phyloP scores from a whole-genome alignment of 768 basidiomycete species.

The Neoboletus brunneissimus region DNA sequence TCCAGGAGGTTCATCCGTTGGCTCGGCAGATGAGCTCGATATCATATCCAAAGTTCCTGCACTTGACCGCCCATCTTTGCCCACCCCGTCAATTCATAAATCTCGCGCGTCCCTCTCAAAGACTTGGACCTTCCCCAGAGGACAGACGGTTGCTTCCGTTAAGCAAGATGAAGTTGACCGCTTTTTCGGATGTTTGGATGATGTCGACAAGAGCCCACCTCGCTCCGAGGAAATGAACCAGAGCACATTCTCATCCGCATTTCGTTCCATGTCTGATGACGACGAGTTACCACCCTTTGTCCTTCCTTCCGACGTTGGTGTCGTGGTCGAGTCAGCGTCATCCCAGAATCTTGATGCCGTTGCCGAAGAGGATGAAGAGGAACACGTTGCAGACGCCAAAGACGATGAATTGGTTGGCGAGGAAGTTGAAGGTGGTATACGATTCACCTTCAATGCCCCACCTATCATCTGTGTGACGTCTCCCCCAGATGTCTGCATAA shows the following conservation, averaged over 20 bases:
- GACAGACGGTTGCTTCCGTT: slow-evolving; percentile 18
- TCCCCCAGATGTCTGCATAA: slow-evolving; percentile 21
- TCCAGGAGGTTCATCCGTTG: slow-evolving; percentile 50
- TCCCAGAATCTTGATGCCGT: slow-evolving; percentile 38
- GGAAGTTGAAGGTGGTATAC: slow-evolving; percentile 62
- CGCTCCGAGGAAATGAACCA: slow-evolving; percentile 52
- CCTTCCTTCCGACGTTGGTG: slow-evolving; percentile 45
- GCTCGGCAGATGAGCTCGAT: slow-evolving; percentile 49
- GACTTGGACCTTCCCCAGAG: slow-evolving; percentile 65
- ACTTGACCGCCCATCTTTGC: slow-evolving; percentile 3
- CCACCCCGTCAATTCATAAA: slow-evolving; percentile 27
- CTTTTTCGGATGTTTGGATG: slow-evolving; percentile 72
- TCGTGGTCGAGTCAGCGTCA: slow-evolving; percentile 33
- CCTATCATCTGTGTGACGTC: slow-evolving; percentile 29
- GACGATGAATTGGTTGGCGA: slow-evolving; percentile 57
- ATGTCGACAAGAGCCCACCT: slow-evolving; percentile 51
- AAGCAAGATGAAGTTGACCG: slow-evolving; percentile 53
- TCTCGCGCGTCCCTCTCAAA: slow-evolving; percentile 52
- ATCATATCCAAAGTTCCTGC: slow-evolving; percentile 3
- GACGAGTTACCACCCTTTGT: slow-evolving; percentile 48
- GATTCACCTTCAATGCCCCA: slow-evolving; percentile 71
- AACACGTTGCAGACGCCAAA: slow-evolving; percentile 30
- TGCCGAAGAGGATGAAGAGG: slow-evolving; percentile 40
- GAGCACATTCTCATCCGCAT: slow-evolving; percentile 55
- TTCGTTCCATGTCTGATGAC: slow-evolving; percentile 46